Evolutionary conservation across 768 basidiomycete genomes (phyloP), one percentile per base, ranked within the genome.

Genomic region (Hydnum rufescens): DNA sequence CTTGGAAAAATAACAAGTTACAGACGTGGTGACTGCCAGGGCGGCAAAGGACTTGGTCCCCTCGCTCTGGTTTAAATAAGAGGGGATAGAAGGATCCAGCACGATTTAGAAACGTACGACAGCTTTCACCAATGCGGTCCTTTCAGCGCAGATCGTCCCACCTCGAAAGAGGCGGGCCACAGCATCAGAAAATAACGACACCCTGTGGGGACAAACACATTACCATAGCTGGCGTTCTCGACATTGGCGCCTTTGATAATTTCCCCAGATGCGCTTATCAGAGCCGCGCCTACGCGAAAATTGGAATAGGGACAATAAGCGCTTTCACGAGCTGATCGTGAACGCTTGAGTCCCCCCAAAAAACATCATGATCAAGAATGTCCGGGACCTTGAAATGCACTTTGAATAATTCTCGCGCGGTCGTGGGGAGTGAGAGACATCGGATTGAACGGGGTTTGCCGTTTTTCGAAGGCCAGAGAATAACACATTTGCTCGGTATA

Each of bases 61-160:
- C 54, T 88, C 83, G 65, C 85, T 90, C 89, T 90, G 57, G 18
- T 32, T 31, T 39, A 42, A 23, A 19, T 16, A 23, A n/a, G 43
- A 6, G 16, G 50, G 29, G 23, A 32, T 23, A 46, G 26, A 43
- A 5, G 52, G 13, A 59, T 18, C 30, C 25, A 36, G 52, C 23
- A 36, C 36, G 26, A 34, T 31, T 46, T 13, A 42, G 23, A 32
- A 4, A 2, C 85, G 64, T 57, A 92, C 90, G 22, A 82, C 78
- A 26, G 88, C 92, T 64, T 95, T 95, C n/a, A 89, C 82, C 51
- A 99, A 70, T 0, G 92, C 92, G 0, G 93, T 96, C 29, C 92
- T 71, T 63, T 99, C 93, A 0, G 93, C 93, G 58, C 93, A 97
- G 54, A 96, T 92, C 0, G 83, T 75, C 1, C 75, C 87, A 3